phyloP scores from a whole-genome alignment of 352 stramenopile species.

The Phytophthora syringae region DNA sequence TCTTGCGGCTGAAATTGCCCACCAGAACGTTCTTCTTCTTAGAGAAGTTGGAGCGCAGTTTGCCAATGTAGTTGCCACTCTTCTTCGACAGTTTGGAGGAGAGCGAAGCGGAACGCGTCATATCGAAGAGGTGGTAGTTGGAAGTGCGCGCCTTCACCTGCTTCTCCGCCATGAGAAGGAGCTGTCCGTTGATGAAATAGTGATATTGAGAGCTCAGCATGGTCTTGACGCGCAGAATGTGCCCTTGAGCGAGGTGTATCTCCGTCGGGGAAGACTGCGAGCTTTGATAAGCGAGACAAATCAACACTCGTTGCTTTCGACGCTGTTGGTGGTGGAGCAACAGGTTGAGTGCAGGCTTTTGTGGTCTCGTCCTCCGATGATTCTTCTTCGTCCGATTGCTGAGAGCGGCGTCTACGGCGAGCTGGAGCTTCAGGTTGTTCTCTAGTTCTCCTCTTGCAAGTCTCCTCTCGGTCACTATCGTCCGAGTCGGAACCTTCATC shows the following conservation, averaged over 20 bases:
- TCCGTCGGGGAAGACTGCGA: conserved; percentile 70
- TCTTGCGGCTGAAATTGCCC: conserved; percentile 68
- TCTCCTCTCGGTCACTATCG: conserved; percentile 26
- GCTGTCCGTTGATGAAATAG: conserved; percentile 65
- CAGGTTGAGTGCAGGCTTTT: conserved; percentile 15
- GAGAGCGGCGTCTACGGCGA: conserved; percentile 20
- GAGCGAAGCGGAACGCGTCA: conserved; percentile 59
- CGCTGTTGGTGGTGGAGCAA: conserved; percentile 5
- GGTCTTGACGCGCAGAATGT: conserved; percentile 60
- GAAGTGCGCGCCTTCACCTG: conserved; percentile 77
- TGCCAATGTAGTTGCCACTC: conserved; percentile 90
- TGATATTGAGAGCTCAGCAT: conserved; percentile 69
- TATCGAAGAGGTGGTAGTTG: conserved; percentile 91
- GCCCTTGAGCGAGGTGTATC: conserved; percentile 49
- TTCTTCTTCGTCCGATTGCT: conserved; percentile 42
- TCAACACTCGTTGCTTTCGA: conserved; percentile 43
- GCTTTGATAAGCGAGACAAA: conserved; percentile 75
- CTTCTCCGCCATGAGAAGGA: conserved; percentile 73
- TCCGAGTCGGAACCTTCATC: conserved; percentile 31
- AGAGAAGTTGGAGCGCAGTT: conserved; percentile 80
- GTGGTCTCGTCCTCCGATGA: conserved; percentile 49
- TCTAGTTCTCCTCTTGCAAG: conserved; percentile 16
- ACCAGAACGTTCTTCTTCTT: conserved; percentile 81
- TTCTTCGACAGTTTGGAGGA: conserved; percentile 81
- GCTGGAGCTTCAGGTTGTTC: conserved; percentile 41